These are phyloP conservation scores for Saccharomycopsis synnaedendra DNA, from an alignment of 805 yeast genomes.

Conservation along the genomic window DNA sequence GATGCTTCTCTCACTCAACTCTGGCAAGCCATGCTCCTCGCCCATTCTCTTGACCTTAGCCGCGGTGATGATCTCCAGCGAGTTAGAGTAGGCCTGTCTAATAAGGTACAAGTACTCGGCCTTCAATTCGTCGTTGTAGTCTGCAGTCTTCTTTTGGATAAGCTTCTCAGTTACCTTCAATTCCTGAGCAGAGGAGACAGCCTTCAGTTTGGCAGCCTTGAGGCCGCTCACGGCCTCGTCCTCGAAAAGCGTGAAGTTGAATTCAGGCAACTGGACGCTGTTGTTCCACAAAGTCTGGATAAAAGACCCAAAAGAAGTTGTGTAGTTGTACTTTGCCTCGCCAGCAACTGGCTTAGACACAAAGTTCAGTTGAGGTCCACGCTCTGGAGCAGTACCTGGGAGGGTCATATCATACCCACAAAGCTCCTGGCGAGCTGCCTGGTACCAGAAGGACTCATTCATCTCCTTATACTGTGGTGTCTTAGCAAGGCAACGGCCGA, in stretches of 20 bases:
- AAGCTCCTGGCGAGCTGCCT: conserved; percentile 13
- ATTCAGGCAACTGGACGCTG: not conserved
- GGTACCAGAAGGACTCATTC: conserved; percentile 14
- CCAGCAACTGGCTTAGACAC: not conserved
- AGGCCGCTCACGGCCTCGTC: not conserved
- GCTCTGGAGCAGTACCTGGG: not conserved
- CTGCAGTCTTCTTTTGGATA: not conserved
- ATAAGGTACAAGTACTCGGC: conserved; percentile 12
- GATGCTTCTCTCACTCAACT: not conserved
- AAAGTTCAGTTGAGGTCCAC: not conserved
- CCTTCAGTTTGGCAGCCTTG: not conserved
- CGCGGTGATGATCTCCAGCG: not conserved
- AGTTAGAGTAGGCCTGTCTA: not conserved
- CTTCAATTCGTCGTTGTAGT: conserved; percentile 6
- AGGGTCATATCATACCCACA: conserved; percentile 10
- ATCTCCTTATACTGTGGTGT: conserved; percentile 5
- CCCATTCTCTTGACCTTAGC: not conserved
- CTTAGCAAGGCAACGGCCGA: conserved; percentile 13
- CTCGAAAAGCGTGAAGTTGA: not conserved
- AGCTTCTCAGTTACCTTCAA: not conserved
- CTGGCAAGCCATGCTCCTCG: not conserved
- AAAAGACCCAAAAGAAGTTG: not conserved
- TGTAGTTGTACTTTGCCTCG: not conserved
- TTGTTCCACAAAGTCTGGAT: not conserved
- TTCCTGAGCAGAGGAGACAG: not conserved